A percentile compares a stretch with the other conserved stretches of the same genome.
Evolutionary conservation across 2,329 filamentous ascomycete genomes (phyloP).

Genomic region (Botrytis fabae): DNA sequence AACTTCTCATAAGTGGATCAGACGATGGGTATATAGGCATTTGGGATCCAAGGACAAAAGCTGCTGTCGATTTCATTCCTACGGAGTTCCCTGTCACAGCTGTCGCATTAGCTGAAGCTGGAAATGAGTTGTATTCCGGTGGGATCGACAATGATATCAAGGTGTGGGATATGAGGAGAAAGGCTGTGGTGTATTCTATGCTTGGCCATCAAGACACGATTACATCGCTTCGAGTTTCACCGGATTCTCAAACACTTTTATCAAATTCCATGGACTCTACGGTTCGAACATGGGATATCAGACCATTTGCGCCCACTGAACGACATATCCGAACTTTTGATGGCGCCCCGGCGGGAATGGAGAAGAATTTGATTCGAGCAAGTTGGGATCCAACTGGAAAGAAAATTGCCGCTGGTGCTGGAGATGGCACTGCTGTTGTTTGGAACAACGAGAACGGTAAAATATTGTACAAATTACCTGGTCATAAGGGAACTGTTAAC

Average conservation of each 20-base stretch:
- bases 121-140: conserved; percentile 92
- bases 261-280: conserved; percentile 95
- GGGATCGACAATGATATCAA: conserved; percentile 97
- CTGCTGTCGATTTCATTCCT: conserved; percentile 82
- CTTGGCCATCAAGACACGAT: conserved; percentile 89
- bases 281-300: conserved; percentile 91
- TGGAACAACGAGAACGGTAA: conserved; percentile 91
- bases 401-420: conserved; percentile 84
- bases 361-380: conserved; percentile 87
- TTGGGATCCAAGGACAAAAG: conserved; percentile 92
- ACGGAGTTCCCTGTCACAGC: conserved; percentile 92
- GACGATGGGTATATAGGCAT: conserved; percentile 93
- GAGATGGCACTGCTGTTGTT: conserved; percentile 85
- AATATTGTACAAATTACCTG: conserved; percentile 89
- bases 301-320: conserved; percentile 88
- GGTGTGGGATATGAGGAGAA: conserved; percentile 95
- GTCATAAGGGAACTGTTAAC: conserved; percentile 93
- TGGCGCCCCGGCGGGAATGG: conserved; percentile 81
- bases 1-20: conserved; percentile 84
- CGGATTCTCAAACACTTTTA: conserved; percentile 84
- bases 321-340: conserved; percentile 86
- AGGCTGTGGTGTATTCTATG: conserved; percentile 83
- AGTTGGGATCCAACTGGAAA: conserved; percentile 88
- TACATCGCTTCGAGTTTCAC: conserved; percentile 86
- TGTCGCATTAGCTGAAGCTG: conserved; percentile 86